Evolutionary conservation across 208 protist species (phyloP), one percentile per base, ranked within the genome.

Genomic region (Trichomonas vaginalis): DNA sequence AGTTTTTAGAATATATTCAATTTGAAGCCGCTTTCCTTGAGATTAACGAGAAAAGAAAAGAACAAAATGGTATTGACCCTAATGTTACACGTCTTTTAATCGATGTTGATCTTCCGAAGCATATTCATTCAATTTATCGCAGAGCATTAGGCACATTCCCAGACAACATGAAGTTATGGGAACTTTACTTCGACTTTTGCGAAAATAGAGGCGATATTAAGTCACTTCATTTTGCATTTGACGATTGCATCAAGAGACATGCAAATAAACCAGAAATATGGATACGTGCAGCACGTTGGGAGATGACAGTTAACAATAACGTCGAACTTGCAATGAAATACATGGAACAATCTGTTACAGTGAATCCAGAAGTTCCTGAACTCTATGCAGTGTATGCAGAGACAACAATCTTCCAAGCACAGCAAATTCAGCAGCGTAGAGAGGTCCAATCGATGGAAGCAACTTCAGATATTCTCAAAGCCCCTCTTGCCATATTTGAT

Each of bases 111-210:
- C 51, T 40, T 40, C 86, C 86, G 15, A 35, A 39, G 45, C 86
- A 92, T 39, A 92, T 92, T n/a, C 40, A 92, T 47, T 92, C 86
- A 39, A 92, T 92, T 92, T 92, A 39, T 39, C 12, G 86, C 23
- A 48, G 21, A n/a, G 86, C 86, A 35, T n/a, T 39, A 4, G 40
- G 46, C 3, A 48, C 15, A 15, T 92, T 92, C 45, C n/a, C 40
- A 37, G 40, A 27, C 39, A 42, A 92, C 17, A 35, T 92, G 27
- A 51, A 51, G 8, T 3, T 92, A 51, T 92, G 86, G 86, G 56
- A 92, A 35, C n/a, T 51, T 6, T 92, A 92, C 17, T 92, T 92
- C 32, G 86, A 92, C 51, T 92, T 56, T 51, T 92, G 86, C 32
- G 15, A 45, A 51, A 35, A 48, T 39, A 46, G 10, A 39, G 10